Conservation (phyloP, 371 early-diverging fungal genomes). For the Umbelopsis sp. region DNA sequence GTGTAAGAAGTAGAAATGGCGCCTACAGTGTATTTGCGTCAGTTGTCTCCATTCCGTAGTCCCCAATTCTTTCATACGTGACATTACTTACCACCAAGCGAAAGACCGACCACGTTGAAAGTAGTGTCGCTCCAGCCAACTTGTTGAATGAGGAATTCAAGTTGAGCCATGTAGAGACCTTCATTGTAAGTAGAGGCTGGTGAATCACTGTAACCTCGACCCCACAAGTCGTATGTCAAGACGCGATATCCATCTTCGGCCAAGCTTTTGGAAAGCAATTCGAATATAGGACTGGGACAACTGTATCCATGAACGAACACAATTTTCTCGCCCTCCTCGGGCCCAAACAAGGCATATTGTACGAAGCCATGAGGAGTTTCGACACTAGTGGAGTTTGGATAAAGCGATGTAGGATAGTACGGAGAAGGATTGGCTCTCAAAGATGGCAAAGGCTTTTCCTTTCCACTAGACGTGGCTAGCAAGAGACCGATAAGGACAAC, state of each 20-base stretch:
- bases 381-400: conserved; percentile 40
- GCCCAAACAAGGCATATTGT: conserved; percentile 59
- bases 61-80: not conserved
- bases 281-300: conserved; percentile 21
- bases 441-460: conserved; percentile 35
- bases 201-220: conserved; percentile 56
- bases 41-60: not conserved
- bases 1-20: conserved; percentile 59
- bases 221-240: conserved; percentile 58
- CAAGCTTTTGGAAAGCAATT: conserved; percentile 29
- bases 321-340: conserved; percentile 51
- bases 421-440: conserved; percentile 32
- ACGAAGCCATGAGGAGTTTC: conserved; percentile 51
- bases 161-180: conserved; percentile 50
- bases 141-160: conserved; percentile 49
- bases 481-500: not conserved
- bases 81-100: conserved; percentile 48
- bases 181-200: conserved; percentile 49
- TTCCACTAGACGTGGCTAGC: not conserved
- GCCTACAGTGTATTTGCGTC: conserved; percentile 19
- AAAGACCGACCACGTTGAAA: conserved; percentile 49
- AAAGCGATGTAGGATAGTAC: conserved; percentile 38
- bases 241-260: conserved; percentile 51
- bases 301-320: conserved; percentile 56
- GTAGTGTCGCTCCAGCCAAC: conserved; percentile 54